Conservation (phyloP, 305 asterid species). For the Caryopteris hybrid region DNA sequence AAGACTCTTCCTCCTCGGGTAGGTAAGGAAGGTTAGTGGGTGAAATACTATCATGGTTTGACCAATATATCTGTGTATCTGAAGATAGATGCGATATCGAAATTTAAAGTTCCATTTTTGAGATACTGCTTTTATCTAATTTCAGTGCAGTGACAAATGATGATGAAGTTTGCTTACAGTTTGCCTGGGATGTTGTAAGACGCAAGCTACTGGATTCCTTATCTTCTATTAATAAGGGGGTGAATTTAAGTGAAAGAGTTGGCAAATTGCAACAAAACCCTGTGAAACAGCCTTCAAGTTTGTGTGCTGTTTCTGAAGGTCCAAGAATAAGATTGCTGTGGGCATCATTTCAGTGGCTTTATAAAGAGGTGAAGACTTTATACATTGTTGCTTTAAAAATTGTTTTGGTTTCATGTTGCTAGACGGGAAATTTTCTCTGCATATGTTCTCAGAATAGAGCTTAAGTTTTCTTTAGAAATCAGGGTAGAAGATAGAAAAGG, state of each 20-base stretch:
- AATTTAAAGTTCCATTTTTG: constrained; percentile 4
- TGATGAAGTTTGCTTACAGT: constrained; percentile 43
- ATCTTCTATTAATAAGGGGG: constrained; percentile 39
- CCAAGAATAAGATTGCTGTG: constrained; percentile 83
- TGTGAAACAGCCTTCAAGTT: constrained; percentile 55
- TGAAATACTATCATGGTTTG: constrained; percentile 25
- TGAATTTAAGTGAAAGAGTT: constrained; percentile 31
- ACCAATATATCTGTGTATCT: constrained; percentile 11
- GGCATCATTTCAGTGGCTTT: constrained; percentile 81
- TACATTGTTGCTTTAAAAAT: constrained; percentile 27
- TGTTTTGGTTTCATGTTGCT: constrained; percentile 6
- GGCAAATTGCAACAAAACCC: constrained; percentile 37
- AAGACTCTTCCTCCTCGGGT: constrained; percentile 64
- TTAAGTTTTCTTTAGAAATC: constrained; percentile 2
- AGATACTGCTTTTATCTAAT: constrained; percentile 14
- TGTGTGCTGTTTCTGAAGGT: constrained; percentile 75
- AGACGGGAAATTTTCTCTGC: not conserved
- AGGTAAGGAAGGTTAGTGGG: constrained; percentile 86
- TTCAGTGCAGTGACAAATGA: constrained; percentile 49
- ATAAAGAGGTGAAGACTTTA: constrained; percentile 78
- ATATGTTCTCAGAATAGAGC: constrained; percentile 11
- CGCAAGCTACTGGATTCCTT: constrained; percentile 71
- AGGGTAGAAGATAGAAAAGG: constrained; percentile 4
- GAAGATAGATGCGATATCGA: not conserved
- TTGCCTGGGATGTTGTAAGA: constrained; percentile 79